Evolutionary conservation across 768 basidiomycete genomes (phyloP).

Genomic region (Cystobasidium ongulense): DNA sequence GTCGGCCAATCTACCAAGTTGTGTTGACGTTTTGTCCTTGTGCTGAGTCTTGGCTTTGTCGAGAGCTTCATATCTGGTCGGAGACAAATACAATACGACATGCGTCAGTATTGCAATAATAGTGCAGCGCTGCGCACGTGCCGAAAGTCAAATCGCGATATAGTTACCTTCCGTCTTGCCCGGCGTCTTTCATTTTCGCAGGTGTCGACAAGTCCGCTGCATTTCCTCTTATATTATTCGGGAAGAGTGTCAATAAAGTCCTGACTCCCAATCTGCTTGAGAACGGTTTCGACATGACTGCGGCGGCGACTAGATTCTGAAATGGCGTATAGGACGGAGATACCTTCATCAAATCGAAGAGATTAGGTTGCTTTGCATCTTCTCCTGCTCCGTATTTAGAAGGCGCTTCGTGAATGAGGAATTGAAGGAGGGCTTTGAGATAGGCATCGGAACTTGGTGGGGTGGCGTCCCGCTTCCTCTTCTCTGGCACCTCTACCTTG

Average conservation of each 20-base stretch:
- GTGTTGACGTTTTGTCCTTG: constrained; percentile 15
- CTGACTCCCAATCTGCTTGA: constrained; percentile 13
- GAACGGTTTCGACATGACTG: constrained; percentile 18
- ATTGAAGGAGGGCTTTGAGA: background rate
- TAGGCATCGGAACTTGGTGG: background rate
- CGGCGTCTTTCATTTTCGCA: constrained; percentile 21
- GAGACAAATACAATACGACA: background rate
- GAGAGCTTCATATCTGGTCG: constrained; percentile 19
- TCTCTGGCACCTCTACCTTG: background rate
- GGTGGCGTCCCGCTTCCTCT: background rate
- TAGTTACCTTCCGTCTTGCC: constrained; percentile 31
- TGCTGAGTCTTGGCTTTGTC: constrained; percentile 23
- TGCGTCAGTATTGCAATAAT: background rate
- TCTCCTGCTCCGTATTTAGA: background rate
- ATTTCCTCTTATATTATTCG: background rate
- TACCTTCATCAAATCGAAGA: constrained; percentile 14
- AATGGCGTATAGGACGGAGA: constrained; percentile 7
- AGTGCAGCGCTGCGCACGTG: background rate
- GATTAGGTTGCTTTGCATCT: constrained; percentile 18
- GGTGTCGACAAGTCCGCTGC: constrained; percentile 18
- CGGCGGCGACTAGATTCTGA: constrained; percentile 14
- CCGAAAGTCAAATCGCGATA: background rate
- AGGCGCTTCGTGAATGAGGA: constrained; percentile 7
- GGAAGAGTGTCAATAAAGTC: constrained; percentile 13
- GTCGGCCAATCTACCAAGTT: constrained; percentile 11